Evolutionary conservation across 169 alveolate species (phyloP).

Genomic region (Cryptosporidium felis): DNA sequence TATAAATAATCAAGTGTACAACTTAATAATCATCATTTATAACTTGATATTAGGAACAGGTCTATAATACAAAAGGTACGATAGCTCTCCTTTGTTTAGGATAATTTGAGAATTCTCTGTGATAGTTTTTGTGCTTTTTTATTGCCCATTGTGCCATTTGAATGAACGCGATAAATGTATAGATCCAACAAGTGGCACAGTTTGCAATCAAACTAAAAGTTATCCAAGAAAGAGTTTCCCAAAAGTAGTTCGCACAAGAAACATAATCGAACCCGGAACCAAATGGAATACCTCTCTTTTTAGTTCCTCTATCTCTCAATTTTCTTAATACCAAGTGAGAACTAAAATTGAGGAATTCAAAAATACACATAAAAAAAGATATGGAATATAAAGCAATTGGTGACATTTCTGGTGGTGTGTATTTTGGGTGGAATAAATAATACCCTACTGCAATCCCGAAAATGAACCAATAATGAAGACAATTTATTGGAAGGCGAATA

Average conservation of each 20-base stretch:
- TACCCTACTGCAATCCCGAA: conserved; percentile 91
- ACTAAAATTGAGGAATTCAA: conserved; percentile 91
- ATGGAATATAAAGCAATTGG: conserved; percentile 73
- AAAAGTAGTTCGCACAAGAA: conserved; percentile 97
- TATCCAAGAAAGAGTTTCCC: conserved; percentile 96
- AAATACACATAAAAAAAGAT: conserved; percentile 77
- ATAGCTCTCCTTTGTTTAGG: conserved; percentile 89
- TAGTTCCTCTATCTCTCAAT: conserved; percentile 91
- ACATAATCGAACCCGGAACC: conserved; percentile 95
- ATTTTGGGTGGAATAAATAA: conserved; percentile 93
- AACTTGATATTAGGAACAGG: background rate
- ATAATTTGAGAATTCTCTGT: conserved; percentile 88
- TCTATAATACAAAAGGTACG: conserved; percentile 88
- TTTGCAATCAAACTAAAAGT: conserved; percentile 85
- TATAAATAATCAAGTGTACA: too few relatives aligned
- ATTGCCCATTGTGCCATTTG: conserved; percentile 93
- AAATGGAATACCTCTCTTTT: conserved; percentile 91
- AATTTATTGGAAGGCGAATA: conserved; percentile 90
- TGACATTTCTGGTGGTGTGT: conserved; percentile 80
- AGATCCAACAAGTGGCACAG: conserved; percentile 81
- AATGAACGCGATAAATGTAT: conserved; percentile 80
- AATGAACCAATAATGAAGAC: conserved; percentile 96
- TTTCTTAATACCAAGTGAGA: conserved; percentile 93
- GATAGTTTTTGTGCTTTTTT: conserved; percentile 89
- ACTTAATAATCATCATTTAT: background rate